Percentiles rank a stretch among this genome's conserved stretches.
Conservation (phyloP, 2,329 filamentous ascomycete species). For the Nothophoma quercina region DNA sequence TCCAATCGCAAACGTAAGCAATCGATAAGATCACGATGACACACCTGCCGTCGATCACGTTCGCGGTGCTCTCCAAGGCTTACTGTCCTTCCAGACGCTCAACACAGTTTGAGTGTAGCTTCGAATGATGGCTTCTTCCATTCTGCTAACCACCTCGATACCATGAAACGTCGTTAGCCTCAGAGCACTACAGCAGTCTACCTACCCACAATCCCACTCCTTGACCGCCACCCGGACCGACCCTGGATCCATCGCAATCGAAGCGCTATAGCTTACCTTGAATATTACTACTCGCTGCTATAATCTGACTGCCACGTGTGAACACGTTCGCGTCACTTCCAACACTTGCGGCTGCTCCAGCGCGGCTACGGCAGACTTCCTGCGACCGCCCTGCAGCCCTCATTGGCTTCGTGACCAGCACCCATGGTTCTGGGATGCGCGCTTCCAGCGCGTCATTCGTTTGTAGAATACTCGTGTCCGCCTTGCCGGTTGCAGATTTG, state of each 20-base stretch:
- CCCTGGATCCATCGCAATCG: neutral
- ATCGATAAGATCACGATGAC: slow-evolving; percentile 23
- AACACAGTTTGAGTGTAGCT: too few relatives aligned
- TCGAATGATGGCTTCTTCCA: too few relatives aligned
- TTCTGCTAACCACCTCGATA: too few relatives aligned
- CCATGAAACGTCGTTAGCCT: neutral
- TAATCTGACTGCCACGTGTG: slow-evolving; percentile 28
- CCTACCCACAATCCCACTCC: neutral
- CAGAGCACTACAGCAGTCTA: neutral
- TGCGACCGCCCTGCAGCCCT: slow-evolving; percentile 8
- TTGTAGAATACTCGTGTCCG: slow-evolving; percentile 14
- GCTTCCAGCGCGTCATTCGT: slow-evolving; percentile 23
- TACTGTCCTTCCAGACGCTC: too few relatives aligned
- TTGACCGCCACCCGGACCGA: slow-evolving; percentile 3
- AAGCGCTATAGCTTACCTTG: slow-evolving; percentile 7
- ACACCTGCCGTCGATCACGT: too few relatives aligned
- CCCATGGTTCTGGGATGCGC: slow-evolving; percentile 17
- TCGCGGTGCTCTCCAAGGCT: too few relatives aligned
- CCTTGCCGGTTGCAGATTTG: slow-evolving; percentile 16
- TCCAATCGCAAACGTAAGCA: slow-evolving; percentile 13
- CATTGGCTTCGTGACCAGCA: slow-evolving; percentile 21
- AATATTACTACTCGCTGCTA: slow-evolving; percentile 4
- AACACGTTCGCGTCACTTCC: slow-evolving; percentile 4
- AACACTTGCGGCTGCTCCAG: slow-evolving; percentile 17
- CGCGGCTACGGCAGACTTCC: slow-evolving; percentile 24